A percentile compares a stretch with the other conserved stretches of the same genome.
These are phyloP conservation scores for Rhodotorula toruloides DNA, from an alignment of 768 basidiomycete genomes.

Conservation along the genomic window DNA sequence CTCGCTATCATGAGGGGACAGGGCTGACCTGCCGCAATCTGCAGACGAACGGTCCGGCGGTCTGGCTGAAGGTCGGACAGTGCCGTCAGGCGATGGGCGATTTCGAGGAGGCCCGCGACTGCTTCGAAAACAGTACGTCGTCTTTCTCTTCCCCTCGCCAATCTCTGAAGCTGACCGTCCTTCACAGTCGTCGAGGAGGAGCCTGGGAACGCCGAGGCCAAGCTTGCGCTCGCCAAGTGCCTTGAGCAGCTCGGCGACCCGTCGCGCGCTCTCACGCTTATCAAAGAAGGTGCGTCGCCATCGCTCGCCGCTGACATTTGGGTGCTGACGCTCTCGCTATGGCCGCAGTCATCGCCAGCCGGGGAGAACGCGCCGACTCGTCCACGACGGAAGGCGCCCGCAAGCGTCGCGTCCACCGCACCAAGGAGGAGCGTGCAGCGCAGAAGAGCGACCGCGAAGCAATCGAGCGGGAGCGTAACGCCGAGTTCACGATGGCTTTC, in stretches of 20 bases:
- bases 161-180: background rate
- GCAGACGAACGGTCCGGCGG: conserved; percentile 40
- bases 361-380: background rate
- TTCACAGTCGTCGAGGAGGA: conserved; percentile 66
- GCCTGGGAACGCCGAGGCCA: conserved; percentile 70
- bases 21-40: background rate
- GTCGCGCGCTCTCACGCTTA: conserved; percentile 71
- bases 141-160: background rate
- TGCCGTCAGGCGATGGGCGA: conserved; percentile 75
- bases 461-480: conserved; percentile 63
- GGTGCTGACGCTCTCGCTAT: background rate
- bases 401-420: conserved; percentile 44
- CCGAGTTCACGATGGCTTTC: conserved; percentile 60
- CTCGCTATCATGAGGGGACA: background rate
- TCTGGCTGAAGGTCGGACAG: conserved; percentile 64
- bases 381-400: background rate
- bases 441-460: conserved; percentile 42
- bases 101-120: conserved; percentile 69
- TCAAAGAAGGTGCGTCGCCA: conserved; percentile 63
- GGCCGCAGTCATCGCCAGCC: background rate
- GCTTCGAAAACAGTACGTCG: conserved; percentile 64
- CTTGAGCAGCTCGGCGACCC: conserved; percentile 79
- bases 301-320: background rate
- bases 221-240: conserved; percentile 82
- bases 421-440: conserved; percentile 52